Evolutionary conservation across 192 early-diverging fungal genomes (phyloP).

Genomic region (Polychytrium aggregatum): DNA sequence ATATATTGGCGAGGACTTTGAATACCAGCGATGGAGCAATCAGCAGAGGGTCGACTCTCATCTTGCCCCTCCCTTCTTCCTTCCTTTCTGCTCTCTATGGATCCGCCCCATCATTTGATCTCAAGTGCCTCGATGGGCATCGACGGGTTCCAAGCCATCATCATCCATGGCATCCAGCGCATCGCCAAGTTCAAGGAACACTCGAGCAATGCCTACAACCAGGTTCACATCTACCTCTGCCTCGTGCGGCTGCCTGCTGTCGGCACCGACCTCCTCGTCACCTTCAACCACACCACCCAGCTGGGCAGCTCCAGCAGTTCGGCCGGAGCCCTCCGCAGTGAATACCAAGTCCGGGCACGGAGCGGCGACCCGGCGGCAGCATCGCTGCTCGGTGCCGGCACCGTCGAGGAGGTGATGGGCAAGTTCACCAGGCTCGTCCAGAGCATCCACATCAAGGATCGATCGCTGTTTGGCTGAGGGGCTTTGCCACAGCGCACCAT

Average conservation of each 20-base stretch:
- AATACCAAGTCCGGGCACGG: neutral
- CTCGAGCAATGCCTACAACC: slow-evolving; percentile 36
- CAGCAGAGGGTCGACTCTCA: too few relatives aligned
- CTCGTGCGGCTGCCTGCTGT: slow-evolving; percentile 58
- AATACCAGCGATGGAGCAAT: too few relatives aligned
- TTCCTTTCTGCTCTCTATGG: too few relatives aligned
- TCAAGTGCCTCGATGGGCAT: too few relatives aligned
- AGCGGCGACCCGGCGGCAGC: slow-evolving; percentile 12
- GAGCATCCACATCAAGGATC: slow-evolving; percentile 36
- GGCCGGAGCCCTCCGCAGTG: slow-evolving; percentile 6
- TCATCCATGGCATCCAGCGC: slow-evolving; percentile 53
- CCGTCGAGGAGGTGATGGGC: slow-evolving; percentile 20
- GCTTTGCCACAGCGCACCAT: too few relatives aligned
- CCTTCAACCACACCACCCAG: slow-evolving; percentile 57
- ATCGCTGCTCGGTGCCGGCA: slow-evolving; percentile 12
- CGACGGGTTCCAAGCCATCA: too few relatives aligned
- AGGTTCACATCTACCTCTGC: slow-evolving; percentile 56
- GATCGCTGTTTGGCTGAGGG: slow-evolving; percentile 44
- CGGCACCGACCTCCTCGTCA: slow-evolving; percentile 64
- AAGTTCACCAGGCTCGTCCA: slow-evolving; percentile 32
- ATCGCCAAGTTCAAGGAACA: slow-evolving; percentile 73
- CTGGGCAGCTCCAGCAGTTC: slow-evolving; percentile 37
- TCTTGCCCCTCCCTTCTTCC: too few relatives aligned
- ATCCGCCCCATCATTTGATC: too few relatives aligned
- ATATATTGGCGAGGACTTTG: too few relatives aligned